Conservation (phyloP, 257 asterid genomes). For the Nicotiana sylvestris region DNA sequence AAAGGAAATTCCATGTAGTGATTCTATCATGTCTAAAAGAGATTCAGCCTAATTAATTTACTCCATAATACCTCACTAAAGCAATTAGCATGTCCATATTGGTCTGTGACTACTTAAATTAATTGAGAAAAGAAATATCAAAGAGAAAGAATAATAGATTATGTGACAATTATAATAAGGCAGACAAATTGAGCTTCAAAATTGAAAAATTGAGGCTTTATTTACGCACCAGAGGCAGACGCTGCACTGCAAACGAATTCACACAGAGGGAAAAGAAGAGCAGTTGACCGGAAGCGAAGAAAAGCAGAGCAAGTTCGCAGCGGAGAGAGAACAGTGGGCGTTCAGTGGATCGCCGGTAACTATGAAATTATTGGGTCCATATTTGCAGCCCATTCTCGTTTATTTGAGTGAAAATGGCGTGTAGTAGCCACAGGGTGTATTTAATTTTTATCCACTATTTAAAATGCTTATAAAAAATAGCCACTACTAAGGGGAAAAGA, state of each 20-base stretch:
- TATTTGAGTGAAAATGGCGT: background rate
- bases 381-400: background rate
- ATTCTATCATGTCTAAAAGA: too few relatives aligned
- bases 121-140: background rate
- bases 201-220: background rate
- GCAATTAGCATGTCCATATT: background rate
- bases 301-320: background rate
- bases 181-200: background rate
- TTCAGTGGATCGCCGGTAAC: background rate
- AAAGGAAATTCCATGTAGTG: too few relatives aligned
- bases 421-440: too few relatives aligned
- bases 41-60: too few relatives aligned
- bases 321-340: background rate
- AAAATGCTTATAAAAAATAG: too few relatives aligned
- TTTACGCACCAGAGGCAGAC: background rate
- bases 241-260: background rate
- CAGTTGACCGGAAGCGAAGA: background rate
- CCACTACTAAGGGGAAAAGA: too few relatives aligned
- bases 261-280: background rate
- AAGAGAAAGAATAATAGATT: background rate
- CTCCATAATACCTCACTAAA: background rate
- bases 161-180: background rate
- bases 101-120: background rate
- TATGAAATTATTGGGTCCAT: background rate
- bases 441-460: too few relatives aligned